These are phyloP conservation scores for Colletotrichum godetiae DNA, from an alignment of 2,329 filamentous ascomycete species.

Conservation along the genomic window DNA sequence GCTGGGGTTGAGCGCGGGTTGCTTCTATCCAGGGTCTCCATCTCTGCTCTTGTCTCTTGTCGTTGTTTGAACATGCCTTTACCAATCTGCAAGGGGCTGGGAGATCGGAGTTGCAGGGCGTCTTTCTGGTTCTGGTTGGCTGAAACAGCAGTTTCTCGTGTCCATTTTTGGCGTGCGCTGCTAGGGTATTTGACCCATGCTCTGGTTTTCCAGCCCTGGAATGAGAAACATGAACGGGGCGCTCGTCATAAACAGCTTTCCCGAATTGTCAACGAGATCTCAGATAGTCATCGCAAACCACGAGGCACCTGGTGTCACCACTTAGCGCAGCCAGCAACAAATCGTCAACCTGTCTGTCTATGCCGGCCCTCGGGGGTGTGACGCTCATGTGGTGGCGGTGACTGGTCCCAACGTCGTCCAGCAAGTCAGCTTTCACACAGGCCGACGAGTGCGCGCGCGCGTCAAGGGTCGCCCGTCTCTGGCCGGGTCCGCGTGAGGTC, in stretches of 20 bases:
- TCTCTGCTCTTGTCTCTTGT: conserved; percentile 3
- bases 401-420: conserved; percentile 2
- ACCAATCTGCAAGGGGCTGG: conserved; percentile 31
- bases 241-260: conserved; percentile 26
- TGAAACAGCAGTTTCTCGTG: conserved; percentile 37
- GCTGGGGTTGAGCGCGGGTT: conserved; percentile 12
- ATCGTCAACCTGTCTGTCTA: background rate
- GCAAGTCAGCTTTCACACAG: conserved; percentile 6
- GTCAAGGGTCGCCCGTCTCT: conserved; percentile 17
- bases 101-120: conserved; percentile 34
- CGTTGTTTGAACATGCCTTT: conserved; percentile 9
- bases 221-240: conserved; percentile 10
- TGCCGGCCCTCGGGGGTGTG: background rate
- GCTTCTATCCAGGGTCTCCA: conserved; percentile 22
- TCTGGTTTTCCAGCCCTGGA: conserved; percentile 18
- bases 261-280: conserved; percentile 22
- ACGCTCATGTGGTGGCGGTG: conserved; percentile 12
- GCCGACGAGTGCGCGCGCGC: background rate
- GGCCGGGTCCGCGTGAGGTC: conserved; percentile 18
- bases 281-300: conserved; percentile 18
- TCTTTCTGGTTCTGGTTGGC: conserved; percentile 33
- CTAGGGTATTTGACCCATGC: conserved; percentile 28
- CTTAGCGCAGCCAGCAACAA: conserved; percentile 10
- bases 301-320: conserved; percentile 11
- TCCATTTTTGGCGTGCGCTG: conserved; percentile 36